A percentile compares a stretch with the other conserved stretches of the same genome.
Conservation (phyloP, 1,284 basidiomycete species). For the Sphagnurus paluster region DNA sequence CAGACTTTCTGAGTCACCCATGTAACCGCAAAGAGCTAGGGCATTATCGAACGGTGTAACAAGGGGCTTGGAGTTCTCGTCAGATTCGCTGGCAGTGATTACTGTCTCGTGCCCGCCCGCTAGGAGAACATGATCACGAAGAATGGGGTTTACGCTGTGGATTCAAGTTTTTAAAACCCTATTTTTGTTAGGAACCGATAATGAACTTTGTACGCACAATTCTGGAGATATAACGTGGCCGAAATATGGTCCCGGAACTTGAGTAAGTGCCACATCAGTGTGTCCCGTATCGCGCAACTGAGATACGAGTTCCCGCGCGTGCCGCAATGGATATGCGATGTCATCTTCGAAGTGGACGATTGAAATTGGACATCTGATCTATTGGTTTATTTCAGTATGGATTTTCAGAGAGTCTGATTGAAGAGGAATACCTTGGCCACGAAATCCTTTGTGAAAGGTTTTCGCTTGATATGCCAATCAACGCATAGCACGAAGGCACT, state of each 20-base stretch:
- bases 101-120: background rate
- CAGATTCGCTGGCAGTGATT: background rate
- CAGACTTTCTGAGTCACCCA: background rate
- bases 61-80: background rate
- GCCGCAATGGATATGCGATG: constrained; percentile 27
- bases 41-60: constrained; percentile 9
- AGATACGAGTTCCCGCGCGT: constrained; percentile 22
- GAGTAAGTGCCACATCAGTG: constrained; percentile 21
- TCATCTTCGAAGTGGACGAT: constrained; percentile 28
- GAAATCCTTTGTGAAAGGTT: constrained; percentile 6
- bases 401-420: background rate
- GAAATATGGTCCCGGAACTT: constrained; percentile 27
- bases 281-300: constrained; percentile 23
- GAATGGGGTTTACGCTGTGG: constrained; percentile 21
- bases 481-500: constrained; percentile 4
- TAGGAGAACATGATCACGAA: constrained; percentile 19
- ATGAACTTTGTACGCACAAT: constrained; percentile 13
- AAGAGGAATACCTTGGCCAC: constrained; percentile 7
- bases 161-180: background rate
- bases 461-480: constrained; percentile 14
- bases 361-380: constrained; percentile 25
- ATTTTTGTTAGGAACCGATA: background rate
- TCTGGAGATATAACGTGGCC: constrained; percentile 23
- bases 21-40: constrained; percentile 11
- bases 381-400: background rate